Conservation (phyloP, 2,329 filamentous ascomycete species). For the Didymella arachidicola region DNA sequence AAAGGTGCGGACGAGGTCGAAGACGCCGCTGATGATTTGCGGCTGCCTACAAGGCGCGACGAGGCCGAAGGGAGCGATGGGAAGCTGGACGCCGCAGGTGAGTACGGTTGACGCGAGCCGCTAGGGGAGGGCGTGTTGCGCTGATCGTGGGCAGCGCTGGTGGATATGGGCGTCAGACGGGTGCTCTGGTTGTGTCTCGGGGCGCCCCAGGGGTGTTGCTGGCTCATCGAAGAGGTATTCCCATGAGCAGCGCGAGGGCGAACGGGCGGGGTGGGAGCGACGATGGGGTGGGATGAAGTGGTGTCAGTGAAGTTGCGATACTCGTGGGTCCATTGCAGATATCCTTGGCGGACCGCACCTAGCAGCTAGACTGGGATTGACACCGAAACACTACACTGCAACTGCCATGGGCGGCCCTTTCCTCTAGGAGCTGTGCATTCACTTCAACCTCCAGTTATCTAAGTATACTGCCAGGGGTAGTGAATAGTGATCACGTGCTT, state of each 20-base stretch:
- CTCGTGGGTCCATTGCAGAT: conserved; percentile 22
- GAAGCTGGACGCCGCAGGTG: conserved; percentile 61
- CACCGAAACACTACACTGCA: conserved; percentile 1
- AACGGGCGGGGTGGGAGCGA: conserved; percentile 28
- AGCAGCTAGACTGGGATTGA: conserved; percentile 18
- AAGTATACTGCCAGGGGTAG: too few species aligned
- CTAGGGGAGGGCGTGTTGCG: conserved; percentile 58
- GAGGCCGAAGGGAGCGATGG: conserved; percentile 60
- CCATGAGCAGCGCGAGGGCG: conserved; percentile 51
- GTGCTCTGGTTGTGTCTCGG: conserved; percentile 62
- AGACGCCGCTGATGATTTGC: conserved; percentile 62
- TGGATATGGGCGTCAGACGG: conserved; percentile 66
- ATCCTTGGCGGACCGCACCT: conserved; percentile 17
- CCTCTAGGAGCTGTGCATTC: background rate
- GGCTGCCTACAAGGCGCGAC: conserved; percentile 60
- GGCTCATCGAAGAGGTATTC: conserved; percentile 56
- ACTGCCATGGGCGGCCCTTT: background rate
- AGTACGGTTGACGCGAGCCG: conserved; percentile 60
- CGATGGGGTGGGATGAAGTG: conserved; percentile 29
- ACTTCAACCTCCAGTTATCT: too few species aligned
- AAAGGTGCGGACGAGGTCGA: conserved; percentile 64
- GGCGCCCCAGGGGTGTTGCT: conserved; percentile 66
- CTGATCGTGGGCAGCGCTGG: conserved; percentile 55
- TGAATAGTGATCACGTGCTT: background rate
- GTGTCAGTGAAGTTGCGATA: conserved; percentile 30